These are phyloP conservation scores for Serendipita sp. DNA, from an alignment of 768 basidiomycete species.

Conservation along the genomic window DNA sequence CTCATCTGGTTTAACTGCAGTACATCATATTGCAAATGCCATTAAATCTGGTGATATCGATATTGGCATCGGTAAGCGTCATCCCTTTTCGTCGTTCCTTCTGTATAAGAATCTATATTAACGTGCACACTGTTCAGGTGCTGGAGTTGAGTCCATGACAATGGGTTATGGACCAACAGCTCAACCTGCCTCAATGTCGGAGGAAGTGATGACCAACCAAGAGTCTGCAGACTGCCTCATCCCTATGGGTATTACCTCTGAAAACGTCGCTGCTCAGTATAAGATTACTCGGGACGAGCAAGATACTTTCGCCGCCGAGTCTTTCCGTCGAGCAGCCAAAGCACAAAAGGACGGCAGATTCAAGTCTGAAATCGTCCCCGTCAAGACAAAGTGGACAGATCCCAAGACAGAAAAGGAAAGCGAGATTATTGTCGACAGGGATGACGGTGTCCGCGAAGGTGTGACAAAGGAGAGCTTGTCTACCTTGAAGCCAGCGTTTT, in stretches of 20 bases:
- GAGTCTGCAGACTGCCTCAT: conserved; percentile 68
- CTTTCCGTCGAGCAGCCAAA: conserved; percentile 68
- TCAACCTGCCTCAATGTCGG: conserved; percentile 41
- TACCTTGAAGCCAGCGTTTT: conserved; percentile 80
- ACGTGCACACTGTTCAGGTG: conserved; percentile 28
- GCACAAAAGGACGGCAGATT: conserved; percentile 73
- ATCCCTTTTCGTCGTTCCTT: neutral
- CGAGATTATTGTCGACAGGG: conserved; percentile 55
- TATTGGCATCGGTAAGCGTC: conserved; percentile 62
- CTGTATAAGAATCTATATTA: neutral
- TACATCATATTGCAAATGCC: conserved; percentile 67
- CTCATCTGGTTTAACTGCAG: conserved; percentile 69
- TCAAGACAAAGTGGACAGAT: conserved; percentile 51
- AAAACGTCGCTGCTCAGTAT: conserved; percentile 73
- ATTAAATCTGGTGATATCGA: conserved; percentile 70
- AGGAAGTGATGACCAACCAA: conserved; percentile 44
- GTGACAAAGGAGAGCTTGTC: conserved; percentile 60
- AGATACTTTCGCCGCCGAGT: conserved; percentile 70
- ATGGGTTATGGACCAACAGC: conserved; percentile 49
- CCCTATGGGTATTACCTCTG: conserved; percentile 90
- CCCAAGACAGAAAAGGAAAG: conserved; percentile 54
- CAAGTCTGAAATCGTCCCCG: conserved; percentile 67
- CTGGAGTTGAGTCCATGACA: conserved; percentile 86
- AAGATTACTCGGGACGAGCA: conserved; percentile 57
- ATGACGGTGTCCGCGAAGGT: conserved; percentile 78